A percentile compares a stretch with the other conserved stretches of the same genome.
Evolutionary conservation across 2,329 filamentous ascomycete species (phyloP).

Genomic region (Nigrospora sphaerica): DNA sequence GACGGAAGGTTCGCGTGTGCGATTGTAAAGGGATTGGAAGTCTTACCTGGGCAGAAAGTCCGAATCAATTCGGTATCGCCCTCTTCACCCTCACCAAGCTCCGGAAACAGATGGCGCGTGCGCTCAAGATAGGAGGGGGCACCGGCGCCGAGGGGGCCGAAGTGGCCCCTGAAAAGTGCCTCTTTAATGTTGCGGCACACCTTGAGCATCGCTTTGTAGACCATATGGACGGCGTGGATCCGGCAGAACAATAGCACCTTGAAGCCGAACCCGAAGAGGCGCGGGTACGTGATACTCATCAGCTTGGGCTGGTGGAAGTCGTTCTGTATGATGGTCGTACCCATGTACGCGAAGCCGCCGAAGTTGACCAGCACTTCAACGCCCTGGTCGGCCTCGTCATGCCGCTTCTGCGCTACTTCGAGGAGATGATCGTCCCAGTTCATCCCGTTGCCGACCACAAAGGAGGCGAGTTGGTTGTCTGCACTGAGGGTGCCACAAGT

Average conservation of each 20-base stretch:
- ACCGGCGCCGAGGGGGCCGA: conserved; percentile 71
- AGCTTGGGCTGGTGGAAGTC: conserved; percentile 2
- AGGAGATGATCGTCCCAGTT: conserved; percentile 59
- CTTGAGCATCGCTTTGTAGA: conserved; percentile 9
- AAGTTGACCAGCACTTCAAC: conserved; percentile 18
- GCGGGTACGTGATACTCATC: conserved; percentile 3
- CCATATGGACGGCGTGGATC: conserved; percentile 11
- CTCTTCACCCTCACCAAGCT: conserved; percentile 23
- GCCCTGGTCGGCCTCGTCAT: conserved; percentile 53
- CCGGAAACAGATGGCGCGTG: conserved; percentile 32
- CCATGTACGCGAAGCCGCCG: conserved; percentile 15
- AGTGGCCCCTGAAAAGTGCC: conserved; percentile 57
- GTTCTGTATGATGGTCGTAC: conserved; percentile 15
- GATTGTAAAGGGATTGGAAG: background rate
- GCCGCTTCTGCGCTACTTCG: conserved; percentile 43
- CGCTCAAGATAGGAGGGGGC: conserved; percentile 66
- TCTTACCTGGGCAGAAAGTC: background rate
- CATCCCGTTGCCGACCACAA: conserved; percentile 49
- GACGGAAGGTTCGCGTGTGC: background rate
- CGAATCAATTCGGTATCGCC: conserved; percentile 15
- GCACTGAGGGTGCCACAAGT: conserved; percentile 50
- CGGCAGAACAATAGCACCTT: conserved; percentile 14
- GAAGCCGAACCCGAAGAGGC: conserved; percentile 9
- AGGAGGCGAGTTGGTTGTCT: conserved; percentile 54
- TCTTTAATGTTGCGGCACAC: conserved; percentile 38